Evolutionary conservation across 768 basidiomycete species (phyloP), one percentile per base, ranked within the genome.

Genomic region (Polyporus arcularius): DNA sequence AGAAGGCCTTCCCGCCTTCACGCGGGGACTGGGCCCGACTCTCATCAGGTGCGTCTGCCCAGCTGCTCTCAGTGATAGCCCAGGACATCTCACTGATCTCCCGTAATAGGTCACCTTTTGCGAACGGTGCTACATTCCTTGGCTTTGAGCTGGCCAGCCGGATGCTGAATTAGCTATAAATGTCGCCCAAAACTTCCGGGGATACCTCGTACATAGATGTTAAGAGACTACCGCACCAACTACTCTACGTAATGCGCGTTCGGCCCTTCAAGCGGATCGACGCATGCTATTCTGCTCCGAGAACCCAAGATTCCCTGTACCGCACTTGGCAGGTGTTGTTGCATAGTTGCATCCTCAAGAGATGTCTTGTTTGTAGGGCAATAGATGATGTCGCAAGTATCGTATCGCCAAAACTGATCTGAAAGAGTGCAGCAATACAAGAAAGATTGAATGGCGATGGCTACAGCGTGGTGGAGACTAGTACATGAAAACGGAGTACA

Each of bases 91-190:
- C 14, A 46, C 52, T n/a, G n/a, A 46, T 18, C 12, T 46, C 21
- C 15, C 40, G 43, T 59, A 46, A 16, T 55, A 95, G 93, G 68
- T 95, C 93, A 2, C 96, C 95, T 0, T 96, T 97, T 68, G 96
- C 96, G 11, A 98, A 98, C 67, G 96, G 95, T 18, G 94, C 94
- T 1, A 98, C 96, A 0, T 98, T 98, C 82, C 84, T 96, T 58
- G 95, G 93, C 1, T 98, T 95, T 69, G 96, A 98, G 79, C 81
- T 98, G 76, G 93, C 92, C 46, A 94, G 86, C 75, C 83, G 94
- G 48, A 63, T 85, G 45, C 75, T 92, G 61, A 85, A 85, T 41
- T 40, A 38, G 40, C 39, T 62, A 68, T 71, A 71, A 45, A 30
- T 15, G 18, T 32, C 3, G 39, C 15, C 28, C 21, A 51, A 10